These are phyloP conservation scores for Wickerhamiella cacticola DNA, from an alignment of 805 yeast species.

Conservation along the genomic window DNA sequence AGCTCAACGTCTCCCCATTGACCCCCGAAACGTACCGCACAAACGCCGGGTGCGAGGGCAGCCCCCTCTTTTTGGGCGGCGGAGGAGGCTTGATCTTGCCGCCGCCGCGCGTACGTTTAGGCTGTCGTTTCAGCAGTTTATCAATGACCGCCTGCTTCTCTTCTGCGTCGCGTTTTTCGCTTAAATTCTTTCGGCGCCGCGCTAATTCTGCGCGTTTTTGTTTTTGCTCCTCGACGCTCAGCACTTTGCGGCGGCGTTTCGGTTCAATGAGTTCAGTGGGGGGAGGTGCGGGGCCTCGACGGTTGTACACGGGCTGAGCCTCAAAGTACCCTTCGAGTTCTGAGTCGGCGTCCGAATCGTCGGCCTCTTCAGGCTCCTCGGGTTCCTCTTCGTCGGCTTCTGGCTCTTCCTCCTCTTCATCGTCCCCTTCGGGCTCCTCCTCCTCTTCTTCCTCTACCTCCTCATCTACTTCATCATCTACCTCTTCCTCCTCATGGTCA, in stretches of 20 bases:
- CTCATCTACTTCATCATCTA: conserved; percentile 10
- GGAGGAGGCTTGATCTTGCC: not conserved
- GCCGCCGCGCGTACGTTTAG: conserved; percentile 26
- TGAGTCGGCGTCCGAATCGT: conserved; percentile 18
- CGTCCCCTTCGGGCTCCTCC: conserved; percentile 18
- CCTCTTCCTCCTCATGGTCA: conserved; percentile 11
- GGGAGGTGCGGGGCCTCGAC: conserved; percentile 32
- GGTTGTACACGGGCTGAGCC: conserved; percentile 29
- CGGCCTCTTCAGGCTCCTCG: conserved; percentile 19
- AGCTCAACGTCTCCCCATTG: not conserved
- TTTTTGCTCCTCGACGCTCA: conserved; percentile 76
- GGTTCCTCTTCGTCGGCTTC: conserved; percentile 20
- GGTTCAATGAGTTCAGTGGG: conserved; percentile 24
- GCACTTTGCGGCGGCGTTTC: conserved; percentile 37
- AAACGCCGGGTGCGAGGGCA: conserved; percentile 3
- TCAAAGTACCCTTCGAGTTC: conserved; percentile 19
- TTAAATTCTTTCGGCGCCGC: conserved; percentile 72
- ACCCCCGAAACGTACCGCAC: not conserved
- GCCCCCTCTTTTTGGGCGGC: not conserved
- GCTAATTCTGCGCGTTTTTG: conserved; percentile 77
- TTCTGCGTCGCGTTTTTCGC: conserved; percentile 72
- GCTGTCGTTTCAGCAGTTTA: conserved; percentile 71
- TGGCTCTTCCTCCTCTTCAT: conserved; percentile 17
- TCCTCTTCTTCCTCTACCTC: conserved; percentile 15
- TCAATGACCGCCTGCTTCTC: conserved; percentile 88